These are phyloP conservation scores for Pinus taeda DNA, from an alignment of 75 land plant genomes.

Conservation along the genomic window DNA sequence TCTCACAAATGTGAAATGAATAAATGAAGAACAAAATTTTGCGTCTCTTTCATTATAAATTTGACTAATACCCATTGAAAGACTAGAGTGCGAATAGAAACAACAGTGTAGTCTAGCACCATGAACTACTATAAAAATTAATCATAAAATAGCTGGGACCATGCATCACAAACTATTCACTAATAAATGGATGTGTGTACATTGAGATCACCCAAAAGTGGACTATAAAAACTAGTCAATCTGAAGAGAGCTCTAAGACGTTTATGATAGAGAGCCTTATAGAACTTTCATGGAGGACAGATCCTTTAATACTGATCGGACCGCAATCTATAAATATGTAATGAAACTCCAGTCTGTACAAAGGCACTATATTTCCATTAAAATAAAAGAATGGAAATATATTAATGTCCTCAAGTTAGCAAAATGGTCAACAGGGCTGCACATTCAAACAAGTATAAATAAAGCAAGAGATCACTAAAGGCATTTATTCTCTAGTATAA, in stretches of 20 bases:
- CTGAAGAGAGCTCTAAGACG: neutral
- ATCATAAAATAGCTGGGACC: neutral
- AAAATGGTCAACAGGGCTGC: too few species aligned
- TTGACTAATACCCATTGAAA: neutral
- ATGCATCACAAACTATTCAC: neutral
- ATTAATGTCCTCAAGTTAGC: too few species aligned
- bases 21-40: neutral
- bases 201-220: neutral
- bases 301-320: neutral
- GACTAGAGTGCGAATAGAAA: neutral
- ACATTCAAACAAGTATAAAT: too few species aligned
- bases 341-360: neutral
- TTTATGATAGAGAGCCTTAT: neutral
- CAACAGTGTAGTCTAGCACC: neutral
- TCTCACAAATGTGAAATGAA: neutral
- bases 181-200: too few species aligned
- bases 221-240: neutral
- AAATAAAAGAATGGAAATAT: too few species aligned
- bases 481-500: too few species aligned
- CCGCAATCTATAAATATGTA: neutral
- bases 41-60: too few species aligned
- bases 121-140: neutral
- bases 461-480: too few species aligned
- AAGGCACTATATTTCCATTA: neutral
- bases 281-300: neutral